Base-by-base conservation (phyloP, 148 eudicot genomes). In the Spergularia marina region DNA sequence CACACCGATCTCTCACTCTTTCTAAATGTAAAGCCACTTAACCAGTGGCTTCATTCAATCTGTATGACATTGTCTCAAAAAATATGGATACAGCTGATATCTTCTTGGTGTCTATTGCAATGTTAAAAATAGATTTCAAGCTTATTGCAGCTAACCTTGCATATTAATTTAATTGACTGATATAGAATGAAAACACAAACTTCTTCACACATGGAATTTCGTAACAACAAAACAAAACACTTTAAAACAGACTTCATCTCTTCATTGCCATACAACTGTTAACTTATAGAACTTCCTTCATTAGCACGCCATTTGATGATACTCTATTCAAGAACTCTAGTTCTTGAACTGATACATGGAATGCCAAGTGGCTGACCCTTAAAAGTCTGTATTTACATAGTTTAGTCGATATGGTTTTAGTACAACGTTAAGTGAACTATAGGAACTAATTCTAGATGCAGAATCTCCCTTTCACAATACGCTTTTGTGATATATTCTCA, bases 1-100 rank as follows among this genome's bases (percentile, higher is more conserved):
- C 36, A 30, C 36, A 30, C 36, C 36, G 36, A 30, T 30, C 36
- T 30, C 2, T 30, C 36, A 30, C 36, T 30, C 36, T 30, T 30
- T 30, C 36, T 30, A 3, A 30, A 30, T 30, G 36, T 2, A 30
- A 30, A 30, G 36, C 36, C 36, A 30, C 36, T 30, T 85, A 86
- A 54, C 99, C 99, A 34, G 99, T 95, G 86, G 91, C 91, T 79
- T 95, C 97, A 62, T 95, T 52, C 84, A 95, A 86, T 85, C 97
- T 88, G 81, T 95, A 95, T 14, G 97, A 97, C 99, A 95, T 95
- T 55, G 99, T 95, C 94, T 95, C 97, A 71, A 95, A 95, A 79
- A 90, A 95, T 73, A 95, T 90, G 16, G 99, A 95, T 69, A 86
- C 89, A 16, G 99, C 99, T 59, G 99, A 95, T 76, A 95, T 95